phyloP scores from a whole-genome alignment of 805 yeast genomes.

The Wickerhamomyces pijperi region DNA sequence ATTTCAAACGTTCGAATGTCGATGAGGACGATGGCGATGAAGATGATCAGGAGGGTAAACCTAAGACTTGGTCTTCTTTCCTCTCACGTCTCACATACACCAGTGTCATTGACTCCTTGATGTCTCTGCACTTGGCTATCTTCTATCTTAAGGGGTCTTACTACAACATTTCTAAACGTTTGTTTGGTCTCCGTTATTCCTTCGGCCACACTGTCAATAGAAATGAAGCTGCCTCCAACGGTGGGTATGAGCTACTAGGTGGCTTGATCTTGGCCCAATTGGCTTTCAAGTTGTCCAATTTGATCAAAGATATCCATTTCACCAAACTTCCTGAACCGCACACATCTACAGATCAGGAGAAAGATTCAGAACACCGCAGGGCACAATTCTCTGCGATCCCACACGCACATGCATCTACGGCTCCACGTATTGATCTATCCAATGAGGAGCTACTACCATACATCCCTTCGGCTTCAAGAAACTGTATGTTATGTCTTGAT shows the following conservation, averaged over 20 bases:
- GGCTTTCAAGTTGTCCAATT: conserved; percentile 25
- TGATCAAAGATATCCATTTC: conserved; percentile 4
- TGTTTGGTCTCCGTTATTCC: conserved; percentile 73
- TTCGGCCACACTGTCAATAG: conserved; percentile 49
- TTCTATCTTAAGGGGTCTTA: conserved; percentile 80
- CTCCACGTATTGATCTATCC: conserved; percentile 35
- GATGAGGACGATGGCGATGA: conserved; percentile 12
- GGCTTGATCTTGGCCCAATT: conserved; percentile 44
- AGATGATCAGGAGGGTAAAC: conserved; percentile 6
- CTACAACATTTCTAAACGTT: conserved; percentile 65
- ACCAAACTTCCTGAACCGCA: neutral
- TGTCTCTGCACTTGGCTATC: conserved; percentile 65
- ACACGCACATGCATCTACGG: conserved; percentile 4
- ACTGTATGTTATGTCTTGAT: conserved; percentile 77
- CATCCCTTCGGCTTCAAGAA: conserved; percentile 58
- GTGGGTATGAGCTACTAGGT: conserved; percentile 72
- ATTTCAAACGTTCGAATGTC: conserved; percentile 3
- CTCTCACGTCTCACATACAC: conserved; percentile 27
- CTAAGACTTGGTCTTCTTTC: conserved; percentile 5
- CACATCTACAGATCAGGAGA: too few species aligned
- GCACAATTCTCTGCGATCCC: conserved; percentile 1
- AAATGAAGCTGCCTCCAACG: conserved; percentile 28
- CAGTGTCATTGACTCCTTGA: conserved; percentile 35
- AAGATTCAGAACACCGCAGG: neutral
- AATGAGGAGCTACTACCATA: conserved; percentile 51